A percentile compares a stretch with the other conserved stretches of the same genome.
Evolutionary conservation across 2,329 filamentous ascomycete genomes (phyloP).

Genomic region (Ophiostoma himal-ulmi): DNA sequence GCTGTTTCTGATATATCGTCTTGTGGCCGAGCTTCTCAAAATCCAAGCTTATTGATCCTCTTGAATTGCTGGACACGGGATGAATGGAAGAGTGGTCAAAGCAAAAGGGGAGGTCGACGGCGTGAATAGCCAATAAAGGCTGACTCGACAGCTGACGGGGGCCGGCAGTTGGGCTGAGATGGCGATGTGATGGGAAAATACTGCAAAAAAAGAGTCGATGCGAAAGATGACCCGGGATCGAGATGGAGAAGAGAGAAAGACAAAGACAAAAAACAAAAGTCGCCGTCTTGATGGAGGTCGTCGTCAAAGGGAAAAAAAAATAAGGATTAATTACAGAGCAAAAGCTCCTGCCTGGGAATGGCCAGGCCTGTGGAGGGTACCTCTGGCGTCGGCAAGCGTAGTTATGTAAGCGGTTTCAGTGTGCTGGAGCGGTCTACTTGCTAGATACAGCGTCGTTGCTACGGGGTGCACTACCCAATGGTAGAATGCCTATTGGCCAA

Average conservation of each 20-base stretch:
- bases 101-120: not conserved
- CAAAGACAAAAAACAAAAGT: not conserved
- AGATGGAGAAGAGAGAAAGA: not conserved
- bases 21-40: not conserved
- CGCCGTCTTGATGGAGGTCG: slow-evolving; percentile 6
- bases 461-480: slow-evolving; percentile 2
- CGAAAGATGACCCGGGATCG: not conserved
- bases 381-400: not conserved
- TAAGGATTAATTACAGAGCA: not conserved
- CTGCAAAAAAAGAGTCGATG: not conserved
- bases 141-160: not conserved
- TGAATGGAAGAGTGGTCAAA: not conserved
- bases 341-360: not conserved
- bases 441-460: not conserved
- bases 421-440: not conserved
- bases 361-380: not conserved
- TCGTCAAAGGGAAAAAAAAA: not conserved
- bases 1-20: not conserved
- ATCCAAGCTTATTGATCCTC: not conserved
- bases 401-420: not conserved
- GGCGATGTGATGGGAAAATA: not conserved
- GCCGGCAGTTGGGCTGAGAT: not conserved
- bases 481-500: slow-evolving; percentile 16
- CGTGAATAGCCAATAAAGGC: not conserved
- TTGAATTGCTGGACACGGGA: not conserved